Percentiles rank a stretch among this genome's conserved stretches.
Conservation (phyloP, 371 early-diverging fungal genomes). For the Rhizomucor pusillus region DNA sequence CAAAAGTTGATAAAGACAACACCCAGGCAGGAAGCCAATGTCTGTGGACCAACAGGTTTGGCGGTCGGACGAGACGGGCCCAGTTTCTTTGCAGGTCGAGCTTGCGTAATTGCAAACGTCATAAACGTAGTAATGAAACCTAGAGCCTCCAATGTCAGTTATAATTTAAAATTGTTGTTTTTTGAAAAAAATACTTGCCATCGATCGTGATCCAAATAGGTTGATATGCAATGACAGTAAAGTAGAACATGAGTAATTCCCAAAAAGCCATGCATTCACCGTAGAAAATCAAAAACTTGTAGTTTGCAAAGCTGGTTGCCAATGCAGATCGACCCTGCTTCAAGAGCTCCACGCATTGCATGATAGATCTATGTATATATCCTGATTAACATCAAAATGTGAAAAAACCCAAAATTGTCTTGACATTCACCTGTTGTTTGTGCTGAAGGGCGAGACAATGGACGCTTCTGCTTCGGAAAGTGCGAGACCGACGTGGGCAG, state of each 20-base stretch:
- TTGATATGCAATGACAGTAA: conserved; percentile 57
- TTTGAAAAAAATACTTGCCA: no score
- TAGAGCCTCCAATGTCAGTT: not conserved
- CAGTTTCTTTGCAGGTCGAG: conserved; percentile 54
- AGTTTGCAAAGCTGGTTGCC: conserved; percentile 72
- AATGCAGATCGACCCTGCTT: conserved; percentile 75
- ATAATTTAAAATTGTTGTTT: no score
- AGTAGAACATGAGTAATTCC: conserved; percentile 72
- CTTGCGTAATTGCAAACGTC: conserved; percentile 68
- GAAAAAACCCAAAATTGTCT: conserved; percentile 39
- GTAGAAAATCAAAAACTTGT: conserved; percentile 80
- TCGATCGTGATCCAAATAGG: conserved; percentile 77
- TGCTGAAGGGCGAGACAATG: conserved; percentile 83
- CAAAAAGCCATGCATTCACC: conserved; percentile 73
- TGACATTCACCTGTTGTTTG: conserved; percentile 19
- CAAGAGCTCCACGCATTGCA: conserved; percentile 70
- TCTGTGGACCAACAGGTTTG: conserved; percentile 63
- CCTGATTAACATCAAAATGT: conserved; percentile 29
- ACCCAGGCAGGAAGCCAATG: conserved; percentile 63
- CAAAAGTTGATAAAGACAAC: conserved; percentile 65
- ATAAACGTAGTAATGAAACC: conserved; percentile 56
- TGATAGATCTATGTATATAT: conserved; percentile 51
- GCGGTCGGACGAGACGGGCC: conserved; percentile 69
- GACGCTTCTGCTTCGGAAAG: conserved; percentile 78
- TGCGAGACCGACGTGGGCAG: conserved; percentile 89